Base-by-base conservation (phyloP, 148 eudicot species). In the Rhododendron williamsianum region DNA sequence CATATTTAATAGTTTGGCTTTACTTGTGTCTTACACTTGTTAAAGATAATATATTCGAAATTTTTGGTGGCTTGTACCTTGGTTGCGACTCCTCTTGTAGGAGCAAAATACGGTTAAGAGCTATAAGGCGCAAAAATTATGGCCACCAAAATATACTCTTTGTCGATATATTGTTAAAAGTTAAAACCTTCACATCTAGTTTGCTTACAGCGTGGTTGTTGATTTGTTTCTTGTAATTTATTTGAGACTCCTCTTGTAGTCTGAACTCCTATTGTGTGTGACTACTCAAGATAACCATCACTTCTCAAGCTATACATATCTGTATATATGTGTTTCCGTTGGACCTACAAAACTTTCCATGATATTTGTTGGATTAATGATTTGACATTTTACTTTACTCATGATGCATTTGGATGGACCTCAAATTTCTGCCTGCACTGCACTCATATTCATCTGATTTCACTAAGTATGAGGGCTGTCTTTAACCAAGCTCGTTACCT, bases 401-500 rank as follows among this genome's bases (percentile, higher is more conserved):
- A 19, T 35, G 25, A 27, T 19, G 54, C 27, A 43, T 46, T 82
- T 3, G 49, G 54, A 43, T n/a, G 52, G 81, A n/a, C 16, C 56
- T 78, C 12, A n/a, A 78, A 36, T 36, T 73, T 74, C 8, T 74
- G 48, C 48, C 3, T 36, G n/a, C 6, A 21, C 36, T 33, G 46
- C 80, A 18, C 27, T 67, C 16, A 11, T 74, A n/a, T 84, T 58
- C 33, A 19, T 11, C 25, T 78, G 58, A 54, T 63, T 56, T 27
- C 4, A 33, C 60, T 49, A 41, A 43, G 73, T 67, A 86, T 65
- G 81, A 83, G 74, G 60, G 35, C 54, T 27, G 30, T 84, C 63
- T 78, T 83, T 69, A 81, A 46, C 48, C 23, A 46, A 67, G 89
- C 51, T 82, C 19, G 35, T 88, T 84, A 52, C 78, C 72, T 85